A percentile compares a stretch with the other conserved stretches of the same genome.
Evolutionary conservation across 2,329 filamentous ascomycete species (phyloP).

Genomic region (Cryphonectria japonica): DNA sequence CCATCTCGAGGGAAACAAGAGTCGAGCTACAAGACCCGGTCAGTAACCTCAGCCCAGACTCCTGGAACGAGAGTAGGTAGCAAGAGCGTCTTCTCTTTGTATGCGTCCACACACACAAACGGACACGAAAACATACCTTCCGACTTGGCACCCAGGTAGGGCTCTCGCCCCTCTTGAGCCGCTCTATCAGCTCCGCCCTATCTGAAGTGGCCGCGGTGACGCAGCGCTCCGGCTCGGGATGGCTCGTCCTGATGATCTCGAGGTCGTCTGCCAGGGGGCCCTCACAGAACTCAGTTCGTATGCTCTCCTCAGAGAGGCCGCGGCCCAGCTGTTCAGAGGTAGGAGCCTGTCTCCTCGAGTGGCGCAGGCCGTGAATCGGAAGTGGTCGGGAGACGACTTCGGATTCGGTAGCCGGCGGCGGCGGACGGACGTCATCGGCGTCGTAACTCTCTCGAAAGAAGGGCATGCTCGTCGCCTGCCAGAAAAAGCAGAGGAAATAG

Average conservation of each 20-base stretch:
- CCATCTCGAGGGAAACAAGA: constrained; percentile 43
- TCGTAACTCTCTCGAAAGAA: constrained; percentile 27
- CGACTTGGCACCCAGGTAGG: constrained; percentile 73
- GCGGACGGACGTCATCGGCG: constrained; percentile 20
- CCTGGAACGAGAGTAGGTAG: not conserved
- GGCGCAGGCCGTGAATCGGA: constrained; percentile 2
- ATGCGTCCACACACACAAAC: not conserved
- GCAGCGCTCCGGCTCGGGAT: constrained; percentile 38
- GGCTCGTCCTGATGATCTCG: constrained; percentile 31
- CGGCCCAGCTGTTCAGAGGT: constrained; percentile 34
- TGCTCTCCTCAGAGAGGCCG: constrained; percentile 61
- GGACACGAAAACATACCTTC: constrained; percentile 50
- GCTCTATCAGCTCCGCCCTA: constrained; percentile 79
- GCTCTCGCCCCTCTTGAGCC: constrained; percentile 78
- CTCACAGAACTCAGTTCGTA: constrained; percentile 64
- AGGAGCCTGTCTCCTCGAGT: constrained; percentile 8
- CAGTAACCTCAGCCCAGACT: constrained; percentile 8
- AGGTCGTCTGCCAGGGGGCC: constrained; percentile 55
- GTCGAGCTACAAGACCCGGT: constrained; percentile 42
- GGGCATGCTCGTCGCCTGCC: constrained; percentile 20
- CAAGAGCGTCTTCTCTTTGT: too few relatives aligned
- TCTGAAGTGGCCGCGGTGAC: constrained; percentile 52
- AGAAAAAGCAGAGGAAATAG: not conserved
- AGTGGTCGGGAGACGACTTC: constrained; percentile 15
- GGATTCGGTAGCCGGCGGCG: constrained; percentile 15